phyloP scores from a whole-genome alignment of 2,329 filamentous ascomycete genomes.

The Huntiella bhutanensis region DNA sequence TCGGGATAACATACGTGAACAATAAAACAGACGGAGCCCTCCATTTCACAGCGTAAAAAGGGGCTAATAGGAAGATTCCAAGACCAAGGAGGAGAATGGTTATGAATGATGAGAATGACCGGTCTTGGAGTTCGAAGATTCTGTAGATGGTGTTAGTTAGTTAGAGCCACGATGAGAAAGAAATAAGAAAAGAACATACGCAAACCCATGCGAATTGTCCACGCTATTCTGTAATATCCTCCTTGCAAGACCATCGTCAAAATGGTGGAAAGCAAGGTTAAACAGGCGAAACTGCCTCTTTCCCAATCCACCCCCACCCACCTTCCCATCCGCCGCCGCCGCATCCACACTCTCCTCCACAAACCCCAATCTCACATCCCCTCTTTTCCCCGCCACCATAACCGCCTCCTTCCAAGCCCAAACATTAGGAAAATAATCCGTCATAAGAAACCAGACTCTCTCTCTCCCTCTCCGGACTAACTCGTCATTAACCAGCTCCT shows the following conservation, averaged over 20 bases:
- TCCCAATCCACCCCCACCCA: conserved; percentile 18
- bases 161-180: conserved; percentile 3
- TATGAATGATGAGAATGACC: conserved; percentile 34
- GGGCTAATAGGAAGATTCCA: conserved; percentile 31
- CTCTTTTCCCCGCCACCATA: not conserved
- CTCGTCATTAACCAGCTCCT: conserved; percentile 33
- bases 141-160: not conserved
- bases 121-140: conserved; percentile 59
- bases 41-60: conserved; percentile 33
- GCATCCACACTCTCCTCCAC: conserved; percentile 46
- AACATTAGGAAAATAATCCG: conserved; percentile 46
- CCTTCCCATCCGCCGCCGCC: conserved; percentile 32
- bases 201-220: conserved; percentile 46
- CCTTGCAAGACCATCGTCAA: conserved; percentile 41
- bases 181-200: conserved; percentile 14
- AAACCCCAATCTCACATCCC: conserved; percentile 29
- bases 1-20: conserved; percentile 46
- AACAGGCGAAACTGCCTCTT: conserved; percentile 48
- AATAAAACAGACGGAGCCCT: conserved; percentile 35
- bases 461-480: conserved; percentile 12
- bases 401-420: conserved; percentile 35
- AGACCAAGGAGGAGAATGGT: conserved; percentile 33
- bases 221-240: conserved; percentile 46
- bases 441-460: conserved; percentile 34
- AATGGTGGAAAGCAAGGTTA: conserved; percentile 61